A percentile compares a stretch with the other conserved stretches of the same genome.
Evolutionary conservation across 371 early-diverging fungal species (phyloP).

Genomic region (Haplosporangium sp.): DNA sequence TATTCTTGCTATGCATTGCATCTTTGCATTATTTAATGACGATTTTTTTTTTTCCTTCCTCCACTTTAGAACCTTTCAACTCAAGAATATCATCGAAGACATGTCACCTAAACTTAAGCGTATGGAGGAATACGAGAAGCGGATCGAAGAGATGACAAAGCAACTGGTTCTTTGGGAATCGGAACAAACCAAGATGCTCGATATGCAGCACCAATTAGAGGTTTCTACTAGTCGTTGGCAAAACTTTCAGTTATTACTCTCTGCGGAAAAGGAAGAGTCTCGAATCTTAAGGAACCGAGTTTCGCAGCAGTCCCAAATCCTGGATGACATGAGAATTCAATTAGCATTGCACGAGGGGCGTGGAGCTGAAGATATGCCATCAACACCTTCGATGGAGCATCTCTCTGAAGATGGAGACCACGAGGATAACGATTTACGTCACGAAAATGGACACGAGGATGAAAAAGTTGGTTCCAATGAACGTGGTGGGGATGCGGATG

Average conservation of each 20-base stretch:
- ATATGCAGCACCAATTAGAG: slow-evolving; percentile 49
- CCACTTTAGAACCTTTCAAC: slow-evolving; percentile 59
- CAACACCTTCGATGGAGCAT: slow-evolving; percentile 5
- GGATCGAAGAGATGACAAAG: slow-evolving; percentile 68
- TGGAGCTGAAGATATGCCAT: not conserved
- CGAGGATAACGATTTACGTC: not conserved
- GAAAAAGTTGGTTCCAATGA: not conserved
- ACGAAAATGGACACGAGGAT: not conserved
- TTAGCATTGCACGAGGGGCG: slow-evolving; percentile 30
- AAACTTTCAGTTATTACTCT: slow-evolving; percentile 44
- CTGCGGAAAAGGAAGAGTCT: slow-evolving; percentile 46
- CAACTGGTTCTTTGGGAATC: slow-evolving; percentile 68
- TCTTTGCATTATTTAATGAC: not conserved
- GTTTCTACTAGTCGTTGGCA: slow-evolving; percentile 43
- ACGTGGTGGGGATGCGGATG: not conserved
- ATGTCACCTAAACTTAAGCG: slow-evolving; percentile 63
- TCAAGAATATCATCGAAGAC: slow-evolving; percentile 65
- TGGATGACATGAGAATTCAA: slow-evolving; percentile 56
- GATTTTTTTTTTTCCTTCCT: not conserved
- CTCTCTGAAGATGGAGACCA: slow-evolving; percentile 11
- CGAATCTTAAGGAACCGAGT: slow-evolving; percentile 31
- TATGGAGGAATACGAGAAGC: slow-evolving; percentile 66
- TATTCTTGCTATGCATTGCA: not conserved
- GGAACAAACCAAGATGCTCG: slow-evolving; percentile 43
- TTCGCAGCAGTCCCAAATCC: slow-evolving; percentile 48